Evolutionary conservation across 768 basidiomycete species (phyloP), one percentile per base, ranked within the genome.

Genomic region (Termitomyces sp.): DNA sequence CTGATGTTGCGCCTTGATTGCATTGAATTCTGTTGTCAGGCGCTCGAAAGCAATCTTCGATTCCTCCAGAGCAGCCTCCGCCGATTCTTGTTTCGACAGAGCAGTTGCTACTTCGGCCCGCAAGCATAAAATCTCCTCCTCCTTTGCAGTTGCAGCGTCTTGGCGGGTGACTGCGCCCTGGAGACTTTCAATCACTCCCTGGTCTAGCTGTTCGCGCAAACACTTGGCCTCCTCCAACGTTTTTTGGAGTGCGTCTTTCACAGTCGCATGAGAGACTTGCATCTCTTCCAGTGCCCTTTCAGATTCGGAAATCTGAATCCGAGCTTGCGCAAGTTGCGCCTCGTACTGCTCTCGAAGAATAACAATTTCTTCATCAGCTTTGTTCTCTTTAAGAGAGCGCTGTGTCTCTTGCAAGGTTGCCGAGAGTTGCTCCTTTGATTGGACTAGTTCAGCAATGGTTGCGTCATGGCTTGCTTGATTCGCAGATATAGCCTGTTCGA

Each of bases 301-400:
- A 33, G 67, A 71, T 33, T 74, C 68, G 9, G 69, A 65, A n/a
- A 82, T 69, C 41, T 68, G 77, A 18, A 66, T 63, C 52, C 74
- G 74, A 26, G 83, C 58, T 23, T 65, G 66, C 6, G 67, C 69
- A 56, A 80, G 59, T 36, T 77, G 75, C 52, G 72, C 69, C 4
- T 72, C 66, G 49, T 80, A 77, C 55, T 71, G 67, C 38, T 72
- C 67, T 54, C 68, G 71, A 44, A 80, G 65, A 46, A 67, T 63
- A 20, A 63, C 68, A 7, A 78, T 46, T 35, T 72, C 67, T 36
- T 64, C 63, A 46, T 71, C 67, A 8, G 65, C 61, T 47, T 67
- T 67, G 32, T 67, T 67, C 28, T 65, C 63, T 23, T 54, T 55
- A 38, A 70, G 54, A 49, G 68, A 57, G 7, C 59, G 57, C 57